Conservation (phyloP, 1,139 yeast genomes). For the Kazachstania sp. region DNA sequence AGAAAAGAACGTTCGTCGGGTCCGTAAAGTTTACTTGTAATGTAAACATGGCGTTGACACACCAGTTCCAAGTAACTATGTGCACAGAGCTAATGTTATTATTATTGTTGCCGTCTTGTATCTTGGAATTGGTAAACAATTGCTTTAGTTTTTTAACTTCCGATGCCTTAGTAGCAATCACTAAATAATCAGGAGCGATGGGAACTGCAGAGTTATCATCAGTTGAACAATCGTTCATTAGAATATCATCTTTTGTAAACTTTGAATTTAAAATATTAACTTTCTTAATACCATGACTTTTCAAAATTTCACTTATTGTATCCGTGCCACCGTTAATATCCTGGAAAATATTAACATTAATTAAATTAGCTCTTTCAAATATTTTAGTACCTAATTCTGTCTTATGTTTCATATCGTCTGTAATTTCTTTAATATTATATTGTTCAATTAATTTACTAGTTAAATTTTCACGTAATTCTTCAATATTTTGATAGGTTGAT, state of each 20-base stretch:
- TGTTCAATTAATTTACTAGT: slow-evolving; percentile 15
- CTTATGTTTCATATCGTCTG: slow-evolving; percentile 24
- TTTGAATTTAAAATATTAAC: slow-evolving; percentile 31
- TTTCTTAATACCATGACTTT: slow-evolving; percentile 54
- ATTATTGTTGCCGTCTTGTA: background rate
- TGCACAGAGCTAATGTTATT: slow-evolving; percentile 5
- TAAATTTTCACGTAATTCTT: background rate
- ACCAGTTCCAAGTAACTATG: slow-evolving; percentile 20
- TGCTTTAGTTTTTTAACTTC: slow-evolving; percentile 36
- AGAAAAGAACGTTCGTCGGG: background rate
- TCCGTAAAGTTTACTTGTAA: slow-evolving; percentile 7
- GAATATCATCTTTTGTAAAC: slow-evolving; percentile 21
- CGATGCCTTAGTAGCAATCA: slow-evolving; percentile 34
- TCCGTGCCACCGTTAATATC: slow-evolving; percentile 61
- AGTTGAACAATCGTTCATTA: slow-evolving; percentile 8
- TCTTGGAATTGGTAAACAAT: background rate
- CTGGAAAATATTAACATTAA: slow-evolving; percentile 54
- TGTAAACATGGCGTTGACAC: slow-evolving; percentile 14
- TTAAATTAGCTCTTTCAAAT: slow-evolving; percentile 31
- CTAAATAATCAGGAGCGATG: slow-evolving; percentile 15
- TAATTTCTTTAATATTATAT: slow-evolving; percentile 31
- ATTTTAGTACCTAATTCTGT: slow-evolving; percentile 28
- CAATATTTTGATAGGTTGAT: background rate
- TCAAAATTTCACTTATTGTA: slow-evolving; percentile 51
- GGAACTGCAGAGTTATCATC: slow-evolving; percentile 4